These are phyloP conservation scores for Aureobasidium sp. DNA, from an alignment of 2,329 filamentous ascomycete genomes.

Conservation along the genomic window DNA sequence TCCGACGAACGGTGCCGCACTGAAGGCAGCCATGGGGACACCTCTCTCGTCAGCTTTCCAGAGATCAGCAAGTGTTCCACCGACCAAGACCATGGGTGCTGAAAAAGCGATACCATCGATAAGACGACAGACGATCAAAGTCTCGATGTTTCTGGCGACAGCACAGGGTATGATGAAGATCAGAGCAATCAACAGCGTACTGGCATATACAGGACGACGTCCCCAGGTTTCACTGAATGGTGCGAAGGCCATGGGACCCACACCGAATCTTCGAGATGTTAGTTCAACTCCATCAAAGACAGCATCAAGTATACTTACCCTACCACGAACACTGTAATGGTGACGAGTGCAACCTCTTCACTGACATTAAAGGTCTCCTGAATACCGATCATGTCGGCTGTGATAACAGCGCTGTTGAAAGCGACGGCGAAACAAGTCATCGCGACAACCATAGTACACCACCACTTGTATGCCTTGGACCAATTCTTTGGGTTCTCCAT, in stretches of 20 bases:
- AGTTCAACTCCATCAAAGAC: not conserved
- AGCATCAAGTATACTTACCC: constrained; percentile 42
- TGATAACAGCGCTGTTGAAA: constrained; percentile 62
- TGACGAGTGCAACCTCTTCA: constrained; percentile 62
- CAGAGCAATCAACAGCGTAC: constrained; percentile 60
- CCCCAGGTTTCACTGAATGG: constrained; percentile 70
- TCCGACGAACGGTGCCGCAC: constrained; percentile 72
- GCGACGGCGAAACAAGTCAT: constrained; percentile 40
- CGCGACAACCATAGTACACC: constrained; percentile 73
- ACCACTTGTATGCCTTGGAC: constrained; percentile 31
- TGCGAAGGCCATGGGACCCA: constrained; percentile 68
- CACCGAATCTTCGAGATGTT: constrained; percentile 54
- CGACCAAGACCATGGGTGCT: constrained; percentile 78
- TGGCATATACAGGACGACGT: constrained; percentile 59
- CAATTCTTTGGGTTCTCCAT: constrained; percentile 40
- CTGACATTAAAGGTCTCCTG: constrained; percentile 56
- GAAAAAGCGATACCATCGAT: constrained; percentile 80
- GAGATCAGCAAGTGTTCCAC: constrained; percentile 73
- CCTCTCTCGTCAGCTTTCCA: constrained; percentile 77
- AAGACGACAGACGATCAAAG: constrained; percentile 64
- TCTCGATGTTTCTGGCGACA: constrained; percentile 64
- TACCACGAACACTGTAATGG: constrained; percentile 66
- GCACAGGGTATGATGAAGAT: constrained; percentile 76
- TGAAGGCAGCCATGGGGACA: constrained; percentile 80
- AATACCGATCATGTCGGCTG: constrained; percentile 61